Evolutionary conservation across 441 rosid genomes (phyloP), one percentile per base, ranked within the genome.

Genomic region (Gossypium lobatum): DNA sequence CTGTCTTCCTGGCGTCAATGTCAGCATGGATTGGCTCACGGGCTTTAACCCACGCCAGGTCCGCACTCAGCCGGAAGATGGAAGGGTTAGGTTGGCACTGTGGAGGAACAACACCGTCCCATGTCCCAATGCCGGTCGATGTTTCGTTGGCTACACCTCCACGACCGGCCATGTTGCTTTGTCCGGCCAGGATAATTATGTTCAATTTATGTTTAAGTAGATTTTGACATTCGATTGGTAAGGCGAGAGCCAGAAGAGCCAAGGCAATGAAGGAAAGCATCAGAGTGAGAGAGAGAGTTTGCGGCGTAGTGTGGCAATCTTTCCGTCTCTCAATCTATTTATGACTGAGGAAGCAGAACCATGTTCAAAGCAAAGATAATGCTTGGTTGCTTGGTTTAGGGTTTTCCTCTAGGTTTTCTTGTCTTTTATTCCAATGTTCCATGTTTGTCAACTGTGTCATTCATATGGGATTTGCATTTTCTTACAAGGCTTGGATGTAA

Each of bases 81-180:
- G 86, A 85, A 8, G 93, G 97, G 76, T 88, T 87, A 6, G 95
- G 83, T 28, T 81, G 85, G 77, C 84, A 87, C 64, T 93, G 89
- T 0, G 80, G 81, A 0, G 97, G 97, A n/a, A 91, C 79, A 4
- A 87, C 39, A 1, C 95, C 86, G 74, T 93, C 97, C 98, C 98
- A 93, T 6, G 75, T 59, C 66, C 77, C 3, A 28, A 50, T 65
- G 25, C 84, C 86, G 13, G 83, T 83, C 58, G 72, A 55, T 57
- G 88, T 81, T 81, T 81, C 58, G 80, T 83, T 84, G 76, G 73
- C 13, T 0, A 91, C 88, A 23, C 98, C 97, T 6, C 98, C 98
- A 1, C 97, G 88, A 42, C 98, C 98, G n/a, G 94, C 98, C 97
- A 93, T 93, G 88, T 93, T 93, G 88, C 98, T 93, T 76, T 93